Evolutionary conservation across 176 grass and related monocot species (phyloP), one percentile per base, ranked within the genome.

Genomic region (Aegilops tauschii): DNA sequence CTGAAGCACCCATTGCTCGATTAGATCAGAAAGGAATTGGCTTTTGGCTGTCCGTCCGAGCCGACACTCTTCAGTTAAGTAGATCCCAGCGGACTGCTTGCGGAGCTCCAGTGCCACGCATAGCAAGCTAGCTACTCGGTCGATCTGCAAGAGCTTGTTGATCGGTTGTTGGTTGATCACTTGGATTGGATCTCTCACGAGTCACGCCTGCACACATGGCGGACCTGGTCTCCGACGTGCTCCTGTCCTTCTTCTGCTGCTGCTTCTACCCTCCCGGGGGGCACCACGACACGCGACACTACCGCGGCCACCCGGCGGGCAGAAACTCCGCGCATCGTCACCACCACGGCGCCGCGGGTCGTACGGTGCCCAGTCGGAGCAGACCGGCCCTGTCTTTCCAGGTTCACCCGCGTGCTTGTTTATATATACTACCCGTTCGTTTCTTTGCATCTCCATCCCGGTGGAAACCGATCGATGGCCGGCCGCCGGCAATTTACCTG

Each of bases 221-320:
- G 83, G 89, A 88, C 80, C 34, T 89, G 23, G 77, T 93, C 69
- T 90, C 88, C 44, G 86, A 89, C 47, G 71, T 90, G 37, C 69
- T 90, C 77, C 50, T 89, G 61, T 93, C 91, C 80, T 90, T 85
- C 67, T 84, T 90, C 81, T 81, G 75, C 83, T 90, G 91, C 74
- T 93, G 91, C 80, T 78, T 23, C 81, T 87, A 93, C 71, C 65
- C 69, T 77, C 77, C 85, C 29, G 85, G 83, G n/a, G 74, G 47
- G 71, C 23, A 76, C 59, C 76, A 31, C 44, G 81, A 77, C 78
- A 76, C 63, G 63, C 73, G 18, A 3, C 59, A 62, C 59, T 0
- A 61, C 59, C 21, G 21, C 59, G 59, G 59, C 59, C 21, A 23
- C 59, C 59, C 54, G 54, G 54, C 54, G 54, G 54, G 59, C 73